Base-by-base conservation (phyloP, 1,284 basidiomycete species). In the Sporisorium exsertum region DNA sequence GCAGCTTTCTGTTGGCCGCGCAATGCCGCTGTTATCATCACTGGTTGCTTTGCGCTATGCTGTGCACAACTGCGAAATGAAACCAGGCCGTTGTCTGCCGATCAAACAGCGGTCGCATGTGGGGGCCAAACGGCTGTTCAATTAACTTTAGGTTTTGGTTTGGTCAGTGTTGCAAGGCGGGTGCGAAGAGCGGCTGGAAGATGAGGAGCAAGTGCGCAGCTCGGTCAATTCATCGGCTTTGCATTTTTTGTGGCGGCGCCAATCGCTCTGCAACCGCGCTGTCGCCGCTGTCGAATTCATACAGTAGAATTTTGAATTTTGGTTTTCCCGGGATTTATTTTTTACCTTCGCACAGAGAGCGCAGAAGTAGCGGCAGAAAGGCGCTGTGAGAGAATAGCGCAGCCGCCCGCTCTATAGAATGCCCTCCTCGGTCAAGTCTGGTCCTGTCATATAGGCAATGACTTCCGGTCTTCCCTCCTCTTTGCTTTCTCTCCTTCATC, bases 211-310 rank as follows among this genome's bases (percentile, higher is more conserved):
- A 43, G 40, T 8, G 35, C 16, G 37, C 24, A 27, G 45, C 33
- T 69, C 66, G 66, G 66, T 29, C 60, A 62, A 58, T 69, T 69
- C 5, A 35, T 64, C 66, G 66, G 66, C 66, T 63, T 69, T 69
- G 55, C 60, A 56, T 64, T 59, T 64, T 35, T 2, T n/a, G n/a
- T n/a, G n/a, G 13, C 26, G 27, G 54, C 35, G 52, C 59, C 57
- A 58, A 56, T 20, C 33, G 22, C n/a, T 26, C 35, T 33, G 20
- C 32, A 1, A 20, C 29, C 9, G 51, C 15, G 42, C 26, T 53
- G 40, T 26, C 37, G 1, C 5, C 37, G 18, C 37, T 40, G 37
- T 40, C 37, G 26, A 60, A 27, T 26, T 52, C 43, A 15, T 27
- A n/a, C n/a, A n/a, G n/a, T n/a, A n/a, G n/a, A n/a, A n/a, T n/a